Base-by-base conservation (phyloP, 768 basidiomycete genomes). In the Boletus edulis region DNA sequence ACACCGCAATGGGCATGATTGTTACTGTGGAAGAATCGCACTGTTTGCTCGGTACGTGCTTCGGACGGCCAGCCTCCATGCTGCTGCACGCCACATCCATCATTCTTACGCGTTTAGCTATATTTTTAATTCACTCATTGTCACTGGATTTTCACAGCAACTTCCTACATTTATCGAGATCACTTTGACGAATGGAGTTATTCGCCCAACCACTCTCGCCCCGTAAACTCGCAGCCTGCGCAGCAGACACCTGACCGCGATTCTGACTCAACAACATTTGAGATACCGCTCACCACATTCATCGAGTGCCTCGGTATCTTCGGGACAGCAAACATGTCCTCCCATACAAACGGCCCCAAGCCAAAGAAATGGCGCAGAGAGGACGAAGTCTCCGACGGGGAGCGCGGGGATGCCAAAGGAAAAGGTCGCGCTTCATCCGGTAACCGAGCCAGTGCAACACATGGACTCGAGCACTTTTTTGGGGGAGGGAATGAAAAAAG, bases 231-330 rank as follows among this genome's bases (percentile, higher is more conserved):
- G 29, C 69, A 65, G 42, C 37, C 43, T 29, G 35, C 52, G 45
- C 58, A 45, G 31, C 54, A 45, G 32, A 62, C 56, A 14, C 46
- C 54, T 43, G 65, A 46, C 17, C 49, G 39, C 14, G 63, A 52
- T 34, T 37, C 49, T 57, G 59, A 54, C 22, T 59, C 68, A 32
- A 73, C 74, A 3, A 78, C 83, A 0, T 89, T 98, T 63, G 92
- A 95, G 69, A 80, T 99, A 52, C 88, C 89, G 3, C 81, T 99
- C 38, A 81, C 84, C 67, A 87, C 86, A 4, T 73, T 98, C 48
- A 81, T 97, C 56, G 94, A 97, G 59, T 94, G 91, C 63, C 77
- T 99, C 32, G 95, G 96, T 63, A 87, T 98, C 52, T 98, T 95
- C 63, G 95, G 96, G 29, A 90, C 93, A 12, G 91, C 89, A 32